Base-by-base conservation (phyloP, 768 basidiomycete species). In the Pleurotus sapidus region DNA sequence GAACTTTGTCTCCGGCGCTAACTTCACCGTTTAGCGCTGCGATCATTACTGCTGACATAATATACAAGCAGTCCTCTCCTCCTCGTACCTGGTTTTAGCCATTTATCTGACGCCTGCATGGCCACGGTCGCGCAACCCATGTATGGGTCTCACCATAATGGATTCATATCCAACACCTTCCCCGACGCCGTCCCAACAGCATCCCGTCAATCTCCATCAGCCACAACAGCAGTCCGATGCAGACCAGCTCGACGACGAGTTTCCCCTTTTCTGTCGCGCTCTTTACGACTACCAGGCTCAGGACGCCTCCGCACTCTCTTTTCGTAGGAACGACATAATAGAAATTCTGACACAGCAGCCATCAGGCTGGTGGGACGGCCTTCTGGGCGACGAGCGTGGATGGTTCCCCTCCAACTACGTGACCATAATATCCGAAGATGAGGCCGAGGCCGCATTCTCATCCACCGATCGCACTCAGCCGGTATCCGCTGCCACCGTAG, bases 391-490 rank as follows among this genome's bases (percentile, higher is more conserved):
- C 55, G 88, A 91, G 69, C 85, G 96, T 50, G 96, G 96, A 57
- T 96, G 93, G 93, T 96, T 99, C 72, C 96, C 96, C 18, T 93
- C 91, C 63, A 99, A 98, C 75, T 98, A 97, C 75, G 95, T 97
- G 46, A 74, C 78, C 47, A 68, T 83, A 46, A 85, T 98, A 56
- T 80, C 84, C 23, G 90, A 92, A 60, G 87, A 91, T 65, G 91
- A 93, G 66, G 91, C 87, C 2, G 93, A 92, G 58, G 70, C 79
- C 20, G 83, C 80, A 9, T 79, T 89, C 60, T 56, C 63, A 43
- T 63, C 66, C 45, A 47, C 61, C 17, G 71, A 73, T 56, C 74
- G 77, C 4, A 67, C 75, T 47, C 74, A 78, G 60, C 80, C 80
- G 62, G 77, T 78, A 72, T 79, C 77, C 30, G 77, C 78, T 63